These are phyloP conservation scores for Pseudocercospora musae DNA, from an alignment of 2,329 filamentous ascomycete genomes.

Conservation along the genomic window DNA sequence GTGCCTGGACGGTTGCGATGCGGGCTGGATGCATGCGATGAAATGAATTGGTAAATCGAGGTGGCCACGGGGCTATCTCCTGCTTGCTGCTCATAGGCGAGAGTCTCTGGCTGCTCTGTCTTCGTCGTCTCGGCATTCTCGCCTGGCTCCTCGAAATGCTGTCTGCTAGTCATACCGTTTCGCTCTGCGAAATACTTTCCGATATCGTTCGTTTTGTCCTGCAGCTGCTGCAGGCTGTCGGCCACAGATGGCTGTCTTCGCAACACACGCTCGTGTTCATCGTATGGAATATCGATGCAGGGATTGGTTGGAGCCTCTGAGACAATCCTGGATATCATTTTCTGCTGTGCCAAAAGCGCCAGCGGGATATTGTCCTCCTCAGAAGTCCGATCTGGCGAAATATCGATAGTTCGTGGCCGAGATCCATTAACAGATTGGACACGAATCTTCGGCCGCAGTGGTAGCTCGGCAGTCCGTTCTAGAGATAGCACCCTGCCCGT, in stretches of 20 bases:
- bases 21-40: constrained; percentile 16
- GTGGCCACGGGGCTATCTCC: not conserved
- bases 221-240: constrained; percentile 1
- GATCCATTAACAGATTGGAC: constrained; percentile 8
- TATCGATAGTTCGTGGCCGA: constrained; percentile 7
- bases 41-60: constrained; percentile 15
- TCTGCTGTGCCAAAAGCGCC: not conserved
- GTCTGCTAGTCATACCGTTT: not conserved
- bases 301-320: not conserved
- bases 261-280: not conserved
- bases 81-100: not conserved
- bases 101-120: not conserved
- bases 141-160: not conserved
- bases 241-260: not conserved
- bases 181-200: not conserved
- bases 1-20: constrained; percentile 5
- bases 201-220: not conserved
- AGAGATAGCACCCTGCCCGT: not conserved
- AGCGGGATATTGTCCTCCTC: constrained; percentile 13
- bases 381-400: not conserved
- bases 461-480: constrained; percentile 8
- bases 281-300: not conserved
- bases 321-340: not conserved
- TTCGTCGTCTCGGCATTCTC: not conserved
- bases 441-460: constrained; percentile 18